A percentile compares a stretch with the other conserved stretches of the same genome.
These are phyloP conservation scores for Heterobasidion occidentale DNA, from an alignment of 1,284 basidiomycete species.

Conservation along the genomic window DNA sequence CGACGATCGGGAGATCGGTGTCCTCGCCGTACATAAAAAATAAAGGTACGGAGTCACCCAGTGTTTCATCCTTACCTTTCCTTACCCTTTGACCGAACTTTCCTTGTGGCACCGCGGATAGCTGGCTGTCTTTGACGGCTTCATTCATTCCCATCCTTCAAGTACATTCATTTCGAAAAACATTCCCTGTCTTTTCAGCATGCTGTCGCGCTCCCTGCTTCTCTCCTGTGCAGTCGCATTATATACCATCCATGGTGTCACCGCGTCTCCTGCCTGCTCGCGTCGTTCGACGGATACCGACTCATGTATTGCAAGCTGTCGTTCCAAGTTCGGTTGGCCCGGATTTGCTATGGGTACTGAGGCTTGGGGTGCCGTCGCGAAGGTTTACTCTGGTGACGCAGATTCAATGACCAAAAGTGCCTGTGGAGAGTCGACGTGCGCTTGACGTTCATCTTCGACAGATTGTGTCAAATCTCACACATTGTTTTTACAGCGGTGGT, in stretches of 20 bases:
- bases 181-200: slow-evolving; percentile 18
- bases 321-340: slow-evolving; percentile 42
- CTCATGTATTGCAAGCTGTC: slow-evolving; percentile 36
- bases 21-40: too few species aligned
- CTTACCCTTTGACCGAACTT: too few species aligned
- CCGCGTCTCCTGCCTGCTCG: slow-evolving; percentile 45
- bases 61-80: too few species aligned
- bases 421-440: slow-evolving; percentile 3
- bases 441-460: background rate
- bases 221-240: slow-evolving; percentile 32
- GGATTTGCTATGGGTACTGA: slow-evolving; percentile 41
- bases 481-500: background rate
- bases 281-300: slow-evolving; percentile 23
- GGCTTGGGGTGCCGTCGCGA: slow-evolving; percentile 31
- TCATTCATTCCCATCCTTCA: slow-evolving; percentile 10
- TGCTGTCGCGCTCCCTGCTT: slow-evolving; percentile 33
- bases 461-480: background rate
- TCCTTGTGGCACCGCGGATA: background rate
- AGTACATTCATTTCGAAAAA: slow-evolving; percentile 12
- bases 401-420: slow-evolving; percentile 1
- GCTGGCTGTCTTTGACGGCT: slow-evolving; percentile 5
- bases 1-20: too few species aligned
- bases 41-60: too few species aligned
- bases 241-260: slow-evolving; percentile 18
- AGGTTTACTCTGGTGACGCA: background rate